Evolutionary conservation across 805 yeast genomes (phyloP).

Genomic region (Peterozyma xylosa): DNA sequence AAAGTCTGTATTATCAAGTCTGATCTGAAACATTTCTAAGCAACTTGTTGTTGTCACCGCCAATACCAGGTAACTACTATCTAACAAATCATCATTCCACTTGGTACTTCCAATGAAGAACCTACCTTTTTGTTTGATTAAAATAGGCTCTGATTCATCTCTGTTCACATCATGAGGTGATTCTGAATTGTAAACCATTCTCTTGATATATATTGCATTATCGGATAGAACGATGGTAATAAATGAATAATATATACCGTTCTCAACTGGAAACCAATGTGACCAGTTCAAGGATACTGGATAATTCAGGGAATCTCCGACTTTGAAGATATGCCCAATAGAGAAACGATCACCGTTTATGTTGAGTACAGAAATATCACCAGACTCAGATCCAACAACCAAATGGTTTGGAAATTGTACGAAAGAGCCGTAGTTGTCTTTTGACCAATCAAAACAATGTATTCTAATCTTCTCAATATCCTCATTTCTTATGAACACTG

Average conservation of each 20-base stretch:
- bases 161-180: neutral
- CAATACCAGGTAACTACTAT: neutral
- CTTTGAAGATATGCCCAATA: neutral
- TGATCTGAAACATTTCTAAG: neutral
- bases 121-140: neutral
- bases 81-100: neutral
- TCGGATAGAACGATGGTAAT: neutral
- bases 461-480: slow-evolving; percentile 13
- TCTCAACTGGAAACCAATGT: slow-evolving; percentile 1
- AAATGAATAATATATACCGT: neutral
- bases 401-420: neutral
- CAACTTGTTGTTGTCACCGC: neutral
- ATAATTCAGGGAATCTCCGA: neutral
- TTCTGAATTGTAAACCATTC: neutral
- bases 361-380: slow-evolving; percentile 1
- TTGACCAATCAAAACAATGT: slow-evolving; percentile 16
- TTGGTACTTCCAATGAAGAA: neutral
- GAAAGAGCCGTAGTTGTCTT: neutral
- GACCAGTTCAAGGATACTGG: slow-evolving; percentile 7
- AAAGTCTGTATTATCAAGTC: neutral
- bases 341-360: neutral
- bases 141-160: neutral
- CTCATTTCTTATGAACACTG: slow-evolving; percentile 8
- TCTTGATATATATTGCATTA: neutral
- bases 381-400: slow-evolving; percentile 6